Evolutionary conservation across 148 eudicot genomes (phyloP).

Genomic region (Rhododendron ferrugineum): DNA sequence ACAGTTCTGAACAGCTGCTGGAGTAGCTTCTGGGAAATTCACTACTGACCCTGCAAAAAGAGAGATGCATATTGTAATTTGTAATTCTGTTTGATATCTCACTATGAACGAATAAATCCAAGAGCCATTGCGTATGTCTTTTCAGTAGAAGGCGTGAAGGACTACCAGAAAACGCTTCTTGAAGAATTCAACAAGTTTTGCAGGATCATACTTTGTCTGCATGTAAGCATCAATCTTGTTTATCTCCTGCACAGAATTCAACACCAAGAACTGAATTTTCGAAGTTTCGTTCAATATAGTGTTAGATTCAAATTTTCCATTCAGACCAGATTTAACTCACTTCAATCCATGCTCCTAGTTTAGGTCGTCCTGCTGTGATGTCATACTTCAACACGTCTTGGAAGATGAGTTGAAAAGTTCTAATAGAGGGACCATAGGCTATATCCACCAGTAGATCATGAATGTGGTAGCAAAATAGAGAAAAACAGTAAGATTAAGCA

Average conservation of each 20-base stretch:
- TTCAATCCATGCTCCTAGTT: constrained; percentile 58
- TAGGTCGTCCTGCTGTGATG: constrained; percentile 50
- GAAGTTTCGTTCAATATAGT: not conserved
- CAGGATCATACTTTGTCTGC: constrained; percentile 11
- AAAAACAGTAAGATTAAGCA: not conserved
- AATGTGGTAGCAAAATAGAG: not conserved
- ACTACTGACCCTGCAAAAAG: not conserved
- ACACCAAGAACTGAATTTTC: not conserved
- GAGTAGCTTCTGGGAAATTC: not conserved
- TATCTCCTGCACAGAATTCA: constrained; percentile 35
- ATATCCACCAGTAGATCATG: constrained; percentile 30
- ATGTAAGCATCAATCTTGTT: constrained; percentile 66
- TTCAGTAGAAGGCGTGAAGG: not conserved
- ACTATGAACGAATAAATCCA: not conserved
- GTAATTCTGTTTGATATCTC: not conserved
- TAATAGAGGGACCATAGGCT: constrained; percentile 71
- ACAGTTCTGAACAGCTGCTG: not conserved
- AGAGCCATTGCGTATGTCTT: not conserved
- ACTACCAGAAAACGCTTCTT: constrained; percentile 15
- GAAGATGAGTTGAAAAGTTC: constrained; percentile 49
- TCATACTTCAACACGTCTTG: constrained; percentile 55
- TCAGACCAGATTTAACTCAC: constrained; percentile 21
- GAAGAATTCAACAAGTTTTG: not conserved
- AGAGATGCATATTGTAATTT: not conserved
- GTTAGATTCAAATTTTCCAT: not conserved